Base-by-base conservation (phyloP, 805 yeast genomes). In the Barnettozyma populi region DNA sequence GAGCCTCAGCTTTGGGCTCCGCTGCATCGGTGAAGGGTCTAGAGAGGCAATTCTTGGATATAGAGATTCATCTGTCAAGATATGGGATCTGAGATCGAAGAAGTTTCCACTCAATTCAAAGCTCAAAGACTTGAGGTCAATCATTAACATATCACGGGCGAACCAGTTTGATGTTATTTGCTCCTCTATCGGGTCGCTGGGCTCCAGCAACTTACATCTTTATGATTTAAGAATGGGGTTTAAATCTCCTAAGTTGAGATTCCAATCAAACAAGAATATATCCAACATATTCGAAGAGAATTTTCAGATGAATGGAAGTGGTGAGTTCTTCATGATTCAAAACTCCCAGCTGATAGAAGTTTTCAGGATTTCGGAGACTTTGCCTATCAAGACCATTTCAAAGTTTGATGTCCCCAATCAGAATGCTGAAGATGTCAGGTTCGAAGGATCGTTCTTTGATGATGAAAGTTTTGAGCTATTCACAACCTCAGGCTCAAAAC, bases 11-110 rank as follows among this genome's bases (percentile, higher is more conserved):
- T 41, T 40, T 19, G 36, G 27, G 14, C 29, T 23, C 3, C 50
- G 40, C 18, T 21, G 11, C 16, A 23, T 16, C 16, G n/a, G 32
- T 8, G 24, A n/a, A 1, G n/a, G 2, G 9, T 36, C 43, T 4
- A 34, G n/a, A 10, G 41, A 40, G 20, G 13, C 19, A 20, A 43
- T 16, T 35, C 14, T 50, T 31, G 64, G 64, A 1, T 45, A 43
- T 21, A 53, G 63, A 36, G 53, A 52, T 25, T 60, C 60, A 1
- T 11, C 23, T 1, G 27, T 59, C 2, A 46, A 38, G 29, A 10
- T 47, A 0, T 50, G 58, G 55, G 63, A 60, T 48, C 25, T 27
- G 9, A 50, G 63, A 18, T n/a, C 40, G 1, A 43, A 41, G 20
- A 27, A 24, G 31, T 41, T 43, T 24, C 18, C 42, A 39, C 20